phyloP scores from a whole-genome alignment of 2,329 filamentous ascomycete species.

The Huntiella decipiens region DNA sequence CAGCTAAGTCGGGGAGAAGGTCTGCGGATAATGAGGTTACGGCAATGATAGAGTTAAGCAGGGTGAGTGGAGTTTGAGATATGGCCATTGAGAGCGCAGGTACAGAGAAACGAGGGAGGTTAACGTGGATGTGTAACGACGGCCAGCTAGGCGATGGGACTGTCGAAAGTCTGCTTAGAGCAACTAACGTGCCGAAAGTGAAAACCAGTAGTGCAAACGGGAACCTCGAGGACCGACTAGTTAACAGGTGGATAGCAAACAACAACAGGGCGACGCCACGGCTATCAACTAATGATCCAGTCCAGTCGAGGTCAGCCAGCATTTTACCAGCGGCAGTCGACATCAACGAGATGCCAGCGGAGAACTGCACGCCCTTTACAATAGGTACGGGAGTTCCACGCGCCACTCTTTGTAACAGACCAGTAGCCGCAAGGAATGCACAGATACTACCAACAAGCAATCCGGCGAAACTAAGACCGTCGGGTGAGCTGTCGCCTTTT shows the following conservation, averaged over 20 bases:
- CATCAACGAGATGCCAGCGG: conserved; percentile 68
- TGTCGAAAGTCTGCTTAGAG: conserved; percentile 19
- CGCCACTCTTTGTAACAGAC: conserved; percentile 56
- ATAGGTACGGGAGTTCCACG: conserved; percentile 65
- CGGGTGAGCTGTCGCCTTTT: conserved; percentile 26
- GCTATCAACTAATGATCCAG: conserved; percentile 53
- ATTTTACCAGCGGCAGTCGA: conserved; percentile 56
- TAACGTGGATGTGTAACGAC: not conserved
- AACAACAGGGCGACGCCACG: conserved; percentile 56
- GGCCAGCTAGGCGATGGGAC: conserved; percentile 23
- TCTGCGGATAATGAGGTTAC: conserved; percentile 63
- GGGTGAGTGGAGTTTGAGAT: conserved; percentile 77
- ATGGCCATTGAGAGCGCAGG: conserved; percentile 41
- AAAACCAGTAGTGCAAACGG: conserved; percentile 68
- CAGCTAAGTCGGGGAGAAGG: conserved; percentile 47
- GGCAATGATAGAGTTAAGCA: conserved; percentile 81
- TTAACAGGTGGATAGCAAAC: conserved; percentile 51
- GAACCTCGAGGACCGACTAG: conserved; percentile 44
- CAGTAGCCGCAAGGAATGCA: conserved; percentile 58
- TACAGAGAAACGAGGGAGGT: conserved; percentile 24
- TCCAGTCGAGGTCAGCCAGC: conserved; percentile 51
- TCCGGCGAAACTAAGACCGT: conserved; percentile 54
- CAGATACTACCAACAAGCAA: conserved; percentile 54
- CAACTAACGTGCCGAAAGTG: conserved; percentile 42
- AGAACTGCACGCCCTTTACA: conserved; percentile 87